Evolutionary conservation across 75 land plant genomes (phyloP).

Genomic region (Cunninghamia lanceolata): DNA sequence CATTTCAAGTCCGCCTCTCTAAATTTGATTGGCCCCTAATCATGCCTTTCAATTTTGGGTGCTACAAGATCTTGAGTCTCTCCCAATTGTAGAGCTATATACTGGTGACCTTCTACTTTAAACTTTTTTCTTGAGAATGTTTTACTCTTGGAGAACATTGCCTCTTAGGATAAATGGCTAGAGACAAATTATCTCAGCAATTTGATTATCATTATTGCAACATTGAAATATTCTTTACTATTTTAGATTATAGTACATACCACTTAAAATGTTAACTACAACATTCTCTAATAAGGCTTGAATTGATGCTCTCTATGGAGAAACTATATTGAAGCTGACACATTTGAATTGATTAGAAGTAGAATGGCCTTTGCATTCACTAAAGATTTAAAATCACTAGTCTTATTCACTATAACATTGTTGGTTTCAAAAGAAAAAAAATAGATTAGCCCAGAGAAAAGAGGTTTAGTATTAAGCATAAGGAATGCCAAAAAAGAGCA

Average conservation of each 20-base stretch:
- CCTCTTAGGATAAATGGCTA: constrained; percentile 16
- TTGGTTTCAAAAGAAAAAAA: constrained; percentile 26
- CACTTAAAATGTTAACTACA: constrained; percentile 33
- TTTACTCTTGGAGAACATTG: not conserved
- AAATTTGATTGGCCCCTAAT: no score
- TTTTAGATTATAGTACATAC: constrained; percentile 29
- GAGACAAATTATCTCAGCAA: constrained; percentile 39
- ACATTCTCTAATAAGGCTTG: constrained; percentile 23
- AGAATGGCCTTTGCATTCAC: constrained; percentile 30
- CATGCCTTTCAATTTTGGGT: no score
- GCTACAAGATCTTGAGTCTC: no score
- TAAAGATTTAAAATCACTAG: constrained; percentile 22
- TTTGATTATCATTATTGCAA: constrained; percentile 18
- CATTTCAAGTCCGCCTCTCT: not conserved
- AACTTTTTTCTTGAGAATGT: not conserved
- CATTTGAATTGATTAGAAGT: constrained; percentile 29
- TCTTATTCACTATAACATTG: constrained; percentile 19
- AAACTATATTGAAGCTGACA: constrained; percentile 33
- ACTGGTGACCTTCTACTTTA: not conserved
- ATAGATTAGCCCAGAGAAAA: constrained; percentile 33
- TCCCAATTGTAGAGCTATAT: not conserved
- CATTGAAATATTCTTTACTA: constrained; percentile 25
- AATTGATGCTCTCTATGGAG: constrained; percentile 17
- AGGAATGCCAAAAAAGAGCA: constrained; percentile 16
- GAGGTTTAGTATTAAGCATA: constrained; percentile 32